Evolutionary conservation across 371 early-diverging fungal species (phyloP).

Genomic region (Lichtheimia corymbifera): DNA sequence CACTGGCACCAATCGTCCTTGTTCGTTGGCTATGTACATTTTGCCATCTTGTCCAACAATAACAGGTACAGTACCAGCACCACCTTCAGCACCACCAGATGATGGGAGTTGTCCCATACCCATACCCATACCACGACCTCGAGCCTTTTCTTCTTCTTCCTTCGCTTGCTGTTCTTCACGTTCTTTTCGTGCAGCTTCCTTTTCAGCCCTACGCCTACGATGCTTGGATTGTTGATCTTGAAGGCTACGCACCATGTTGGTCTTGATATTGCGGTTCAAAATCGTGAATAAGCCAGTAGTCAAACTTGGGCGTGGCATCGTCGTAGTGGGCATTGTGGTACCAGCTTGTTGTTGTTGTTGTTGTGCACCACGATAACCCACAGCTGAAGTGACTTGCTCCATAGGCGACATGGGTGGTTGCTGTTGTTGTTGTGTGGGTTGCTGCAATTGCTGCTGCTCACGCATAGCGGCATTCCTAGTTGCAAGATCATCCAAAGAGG

Average conservation of each 20-base stretch:
- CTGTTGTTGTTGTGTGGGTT: neutral
- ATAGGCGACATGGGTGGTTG: neutral
- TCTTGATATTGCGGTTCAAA: slow-evolving; percentile 29
- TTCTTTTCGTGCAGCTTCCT: neutral
- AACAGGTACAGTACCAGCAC: slow-evolving; percentile 4
- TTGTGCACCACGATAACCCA: neutral
- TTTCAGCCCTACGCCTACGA: neutral
- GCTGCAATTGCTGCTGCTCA: too few species aligned
- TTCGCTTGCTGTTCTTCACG: slow-evolving; percentile 1
- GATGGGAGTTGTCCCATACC: neutral
- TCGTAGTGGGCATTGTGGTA: neutral
- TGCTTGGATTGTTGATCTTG: slow-evolving; percentile 6
- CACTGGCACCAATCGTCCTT: neutral
- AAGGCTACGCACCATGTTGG: slow-evolving; percentile 11
- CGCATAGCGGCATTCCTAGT: neutral
- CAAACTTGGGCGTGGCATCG: slow-evolving; percentile 18
- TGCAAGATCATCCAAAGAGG: slow-evolving; percentile 6
- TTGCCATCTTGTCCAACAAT: slow-evolving; percentile 8
- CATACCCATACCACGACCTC: neutral
- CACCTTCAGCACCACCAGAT: neutral
- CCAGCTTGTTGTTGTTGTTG: neutral
- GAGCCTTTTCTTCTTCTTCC: neutral
- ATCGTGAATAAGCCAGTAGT: slow-evolving; percentile 22
- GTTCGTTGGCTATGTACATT: neutral
- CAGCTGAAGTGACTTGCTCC: neutral